Conservation (phyloP, 345 rosid genomes). For the Balakata baccata region DNA sequence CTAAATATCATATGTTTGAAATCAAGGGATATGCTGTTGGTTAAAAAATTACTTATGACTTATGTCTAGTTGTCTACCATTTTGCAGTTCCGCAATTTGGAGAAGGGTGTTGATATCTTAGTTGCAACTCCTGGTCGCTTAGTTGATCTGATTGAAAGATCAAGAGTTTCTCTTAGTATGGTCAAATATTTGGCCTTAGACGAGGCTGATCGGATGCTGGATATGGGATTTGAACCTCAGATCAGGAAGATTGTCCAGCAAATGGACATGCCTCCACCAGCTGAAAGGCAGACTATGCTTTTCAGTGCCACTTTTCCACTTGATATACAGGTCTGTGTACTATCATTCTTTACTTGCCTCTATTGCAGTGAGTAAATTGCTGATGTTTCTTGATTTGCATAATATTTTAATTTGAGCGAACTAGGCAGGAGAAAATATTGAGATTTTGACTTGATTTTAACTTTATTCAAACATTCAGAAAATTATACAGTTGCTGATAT, state of each 20-base stretch:
- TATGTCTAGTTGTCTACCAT: neutral
- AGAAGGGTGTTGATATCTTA: conserved; percentile 50
- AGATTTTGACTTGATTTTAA: neutral
- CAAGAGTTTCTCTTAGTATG: conserved; percentile 38
- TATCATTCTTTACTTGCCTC: neutral
- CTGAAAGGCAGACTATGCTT: conserved; percentile 51
- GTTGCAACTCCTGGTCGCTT: conserved; percentile 63
- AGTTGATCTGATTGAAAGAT: conserved; percentile 50
- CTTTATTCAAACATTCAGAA: neutral
- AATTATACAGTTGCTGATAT: no score
- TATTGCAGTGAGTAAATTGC: neutral
- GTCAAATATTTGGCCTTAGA: conserved; percentile 48
- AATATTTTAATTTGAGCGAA: neutral
- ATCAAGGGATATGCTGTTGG: neutral
- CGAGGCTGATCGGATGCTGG: conserved; percentile 61
- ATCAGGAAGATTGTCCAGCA: conserved; percentile 49
- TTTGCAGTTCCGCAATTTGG: conserved; percentile 39
- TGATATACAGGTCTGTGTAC: conserved; percentile 41
- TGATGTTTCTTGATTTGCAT: neutral
- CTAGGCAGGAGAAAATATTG: neutral
- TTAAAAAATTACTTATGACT: neutral
- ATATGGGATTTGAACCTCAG: conserved; percentile 66
- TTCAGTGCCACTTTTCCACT: conserved; percentile 60
- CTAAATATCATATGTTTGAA: neutral
- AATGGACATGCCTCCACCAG: conserved; percentile 53